phyloP scores from a whole-genome alignment of 2,329 filamentous ascomycete species.

The Neopestalotiopsis sp. region DNA sequence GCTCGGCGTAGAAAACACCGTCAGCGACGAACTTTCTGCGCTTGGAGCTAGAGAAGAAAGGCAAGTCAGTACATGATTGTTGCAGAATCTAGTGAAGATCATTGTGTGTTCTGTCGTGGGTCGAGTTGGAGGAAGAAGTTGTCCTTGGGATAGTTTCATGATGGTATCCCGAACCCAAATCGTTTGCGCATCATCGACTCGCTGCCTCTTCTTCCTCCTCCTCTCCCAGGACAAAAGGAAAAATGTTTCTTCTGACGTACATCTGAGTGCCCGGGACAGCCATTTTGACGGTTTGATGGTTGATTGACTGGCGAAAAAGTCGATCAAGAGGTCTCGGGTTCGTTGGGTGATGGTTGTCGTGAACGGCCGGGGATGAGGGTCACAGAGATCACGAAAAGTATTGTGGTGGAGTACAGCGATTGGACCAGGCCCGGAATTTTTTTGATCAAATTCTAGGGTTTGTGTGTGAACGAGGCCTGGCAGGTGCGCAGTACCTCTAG shows the following conservation, averaged over 20 bases:
- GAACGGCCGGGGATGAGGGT: conserved; percentile 23
- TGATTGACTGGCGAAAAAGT: conserved; percentile 31
- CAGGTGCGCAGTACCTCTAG: background rate
- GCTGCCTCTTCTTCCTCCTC: background rate
- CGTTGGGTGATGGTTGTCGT: conserved; percentile 40
- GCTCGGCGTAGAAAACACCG: conserved; percentile 99
- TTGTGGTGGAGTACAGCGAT: conserved; percentile 14
- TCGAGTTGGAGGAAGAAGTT: conserved; percentile 10
- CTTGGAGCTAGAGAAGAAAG: conserved; percentile 71
- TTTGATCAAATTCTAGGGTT: conserved; percentile 14
- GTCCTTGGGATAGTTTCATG: background rate
- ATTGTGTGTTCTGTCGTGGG: conserved; percentile 18
- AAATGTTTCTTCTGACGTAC: conserved; percentile 49
- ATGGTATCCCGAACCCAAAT: background rate
- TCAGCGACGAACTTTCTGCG: conserved; percentile 94
- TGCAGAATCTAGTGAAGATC: background rate
- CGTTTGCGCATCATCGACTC: conserved; percentile 16
- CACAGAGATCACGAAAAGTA: conserved; percentile 23
- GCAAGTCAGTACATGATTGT: conserved; percentile 17
- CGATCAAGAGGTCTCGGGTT: conserved; percentile 39
- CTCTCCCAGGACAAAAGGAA: background rate
- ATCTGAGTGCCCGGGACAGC: conserved; percentile 67
- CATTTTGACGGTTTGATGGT: conserved; percentile 55
- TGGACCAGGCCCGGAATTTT: conserved; percentile 16
- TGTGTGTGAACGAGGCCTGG: conserved; percentile 6